These are phyloP conservation scores for Vitis hybrid DNA, from an alignment of 177 flowering plant genomes.

Conservation along the genomic window DNA sequence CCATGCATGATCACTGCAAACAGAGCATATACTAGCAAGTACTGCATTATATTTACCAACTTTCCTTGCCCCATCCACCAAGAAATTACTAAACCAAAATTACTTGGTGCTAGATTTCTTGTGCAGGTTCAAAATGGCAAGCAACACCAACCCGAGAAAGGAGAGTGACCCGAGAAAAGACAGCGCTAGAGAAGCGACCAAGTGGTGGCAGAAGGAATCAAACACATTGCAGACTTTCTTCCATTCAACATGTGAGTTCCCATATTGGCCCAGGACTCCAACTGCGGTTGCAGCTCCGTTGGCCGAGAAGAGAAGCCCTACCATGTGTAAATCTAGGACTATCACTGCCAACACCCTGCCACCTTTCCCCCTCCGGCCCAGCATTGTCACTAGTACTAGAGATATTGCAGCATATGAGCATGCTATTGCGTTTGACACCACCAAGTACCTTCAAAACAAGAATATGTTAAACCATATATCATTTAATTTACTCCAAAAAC, in stretches of 20 bases:
- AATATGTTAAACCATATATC: not conserved
- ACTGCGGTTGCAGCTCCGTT: constrained; percentile 15
- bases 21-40: no score
- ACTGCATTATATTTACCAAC: no score
- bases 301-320: constrained; percentile 22
- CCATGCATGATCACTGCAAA: no score
- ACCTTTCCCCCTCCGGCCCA: not conserved
- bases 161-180: constrained; percentile 15
- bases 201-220: constrained; percentile 11
- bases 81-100: not conserved
- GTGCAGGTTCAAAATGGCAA: constrained; percentile 22
- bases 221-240: constrained; percentile 19
- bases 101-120: constrained; percentile 13
- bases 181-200: constrained; percentile 2
- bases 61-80: no score
- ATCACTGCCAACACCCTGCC: constrained; percentile 5
- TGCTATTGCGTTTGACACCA: constrained; percentile 30
- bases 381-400: constrained; percentile 2
- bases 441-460: constrained; percentile 24
- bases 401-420: constrained; percentile 31
- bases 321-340: constrained; percentile 19
- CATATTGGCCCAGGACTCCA: constrained; percentile 16
- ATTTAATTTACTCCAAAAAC: not conserved
- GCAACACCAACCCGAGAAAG: constrained; percentile 20
- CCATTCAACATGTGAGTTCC: constrained; percentile 25